Conservation (phyloP, 106 monocot genomes). For the Dactylorhiza incarnata region DNA sequence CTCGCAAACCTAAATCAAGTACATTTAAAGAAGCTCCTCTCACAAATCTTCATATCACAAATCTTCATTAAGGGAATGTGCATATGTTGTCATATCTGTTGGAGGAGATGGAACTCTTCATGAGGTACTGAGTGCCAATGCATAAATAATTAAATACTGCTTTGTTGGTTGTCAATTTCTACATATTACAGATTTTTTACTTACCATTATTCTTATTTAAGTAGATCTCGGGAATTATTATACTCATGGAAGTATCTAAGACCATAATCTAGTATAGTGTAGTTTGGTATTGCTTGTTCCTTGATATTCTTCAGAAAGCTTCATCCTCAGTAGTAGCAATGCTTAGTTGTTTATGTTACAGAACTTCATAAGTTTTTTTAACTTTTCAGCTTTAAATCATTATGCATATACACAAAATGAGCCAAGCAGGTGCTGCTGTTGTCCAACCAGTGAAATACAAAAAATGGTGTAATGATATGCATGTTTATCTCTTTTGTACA, state of each 20-base stretch:
- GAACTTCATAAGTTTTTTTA: neutral
- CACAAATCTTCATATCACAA: too few species aligned
- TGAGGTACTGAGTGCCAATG: constrained; percentile 74
- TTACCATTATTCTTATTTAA: too few species aligned
- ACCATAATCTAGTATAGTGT: neutral
- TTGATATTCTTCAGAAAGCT: neutral
- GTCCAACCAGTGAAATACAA: neutral
- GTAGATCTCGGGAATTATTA: neutral
- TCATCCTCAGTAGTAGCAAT: neutral
- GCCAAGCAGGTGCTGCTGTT: neutral
- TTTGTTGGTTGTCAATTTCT: neutral
- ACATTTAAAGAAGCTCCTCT: too few species aligned
- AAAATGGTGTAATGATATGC: too few species aligned
- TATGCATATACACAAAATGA: neutral
- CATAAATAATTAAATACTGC: neutral
- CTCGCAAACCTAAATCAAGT: too few species aligned
- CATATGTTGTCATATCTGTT: constrained; percentile 90
- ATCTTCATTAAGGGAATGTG: constrained; percentile 88
- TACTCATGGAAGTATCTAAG: neutral
- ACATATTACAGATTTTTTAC: neutral
- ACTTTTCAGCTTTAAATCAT: constrained; percentile 2
- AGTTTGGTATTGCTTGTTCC: neutral
- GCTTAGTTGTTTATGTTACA: neutral
- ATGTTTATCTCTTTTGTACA: neutral
- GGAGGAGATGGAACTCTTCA: constrained; percentile 99